Conservation (phyloP, 2,329 filamentous ascomycete genomes). For the Penicillium sp. region DNA sequence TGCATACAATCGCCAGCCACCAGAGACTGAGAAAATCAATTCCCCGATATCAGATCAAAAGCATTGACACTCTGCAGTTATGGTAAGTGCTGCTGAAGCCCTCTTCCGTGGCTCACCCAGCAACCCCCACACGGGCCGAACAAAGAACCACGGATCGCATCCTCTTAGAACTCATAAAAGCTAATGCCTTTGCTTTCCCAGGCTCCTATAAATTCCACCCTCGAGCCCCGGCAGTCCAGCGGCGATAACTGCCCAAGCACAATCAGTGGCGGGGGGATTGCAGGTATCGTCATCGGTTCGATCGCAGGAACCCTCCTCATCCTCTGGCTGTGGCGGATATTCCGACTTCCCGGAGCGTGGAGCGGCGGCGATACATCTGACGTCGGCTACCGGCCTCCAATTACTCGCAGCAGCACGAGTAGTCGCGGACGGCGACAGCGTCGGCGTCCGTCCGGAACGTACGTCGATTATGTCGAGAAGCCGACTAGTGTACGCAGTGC, state of each 20-base stretch:
- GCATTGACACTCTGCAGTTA: not conserved
- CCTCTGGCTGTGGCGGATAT: slow-evolving; percentile 37
- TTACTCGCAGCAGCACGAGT: slow-evolving; percentile 16
- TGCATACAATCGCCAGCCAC: slow-evolving; percentile 5
- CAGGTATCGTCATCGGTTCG: slow-evolving; percentile 42
- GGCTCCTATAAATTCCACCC: slow-evolving; percentile 19
- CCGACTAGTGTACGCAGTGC: slow-evolving; percentile 23
- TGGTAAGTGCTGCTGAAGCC: slow-evolving; percentile 4
- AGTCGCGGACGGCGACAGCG: slow-evolving; percentile 18
- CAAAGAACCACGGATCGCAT: slow-evolving; percentile 12
- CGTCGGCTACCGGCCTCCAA: slow-evolving; percentile 22
- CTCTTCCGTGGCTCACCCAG: slow-evolving; percentile 4
- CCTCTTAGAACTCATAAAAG: not conserved
- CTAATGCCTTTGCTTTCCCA: not conserved
- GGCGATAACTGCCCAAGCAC: slow-evolving; percentile 27
- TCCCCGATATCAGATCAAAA: not conserved
- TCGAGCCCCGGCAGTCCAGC: slow-evolving; percentile 24
- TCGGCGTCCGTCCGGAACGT: slow-evolving; percentile 25
- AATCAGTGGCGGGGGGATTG: slow-evolving; percentile 38
- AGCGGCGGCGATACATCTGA: slow-evolving; percentile 24
- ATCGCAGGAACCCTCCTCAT: slow-evolving; percentile 38
- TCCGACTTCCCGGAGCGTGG: slow-evolving; percentile 23
- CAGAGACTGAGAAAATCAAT: not conserved
- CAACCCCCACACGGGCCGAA: not conserved
- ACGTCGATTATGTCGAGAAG: slow-evolving; percentile 35